phyloP scores from a whole-genome alignment of 179 eudicot species.

The Beta lomatogona region DNA sequence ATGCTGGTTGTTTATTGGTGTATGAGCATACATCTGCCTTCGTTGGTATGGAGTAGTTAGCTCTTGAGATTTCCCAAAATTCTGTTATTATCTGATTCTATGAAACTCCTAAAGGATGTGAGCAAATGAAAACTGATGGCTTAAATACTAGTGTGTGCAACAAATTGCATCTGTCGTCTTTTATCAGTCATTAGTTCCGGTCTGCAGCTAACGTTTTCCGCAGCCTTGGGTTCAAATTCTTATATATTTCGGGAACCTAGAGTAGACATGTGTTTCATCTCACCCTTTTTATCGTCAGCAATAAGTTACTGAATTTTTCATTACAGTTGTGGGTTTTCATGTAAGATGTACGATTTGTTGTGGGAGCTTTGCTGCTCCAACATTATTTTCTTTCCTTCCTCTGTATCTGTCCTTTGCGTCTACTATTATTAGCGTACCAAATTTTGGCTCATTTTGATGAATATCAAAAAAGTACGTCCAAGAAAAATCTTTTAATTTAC shows the following conservation, averaged over 20 bases:
- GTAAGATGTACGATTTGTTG: neutral
- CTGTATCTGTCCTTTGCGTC: neutral
- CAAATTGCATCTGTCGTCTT: conserved; percentile 1
- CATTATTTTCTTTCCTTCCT: neutral
- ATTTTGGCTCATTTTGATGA: neutral
- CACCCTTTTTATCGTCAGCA: neutral
- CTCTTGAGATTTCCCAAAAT: neutral
- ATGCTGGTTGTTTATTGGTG: neutral
- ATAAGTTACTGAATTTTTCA: neutral
- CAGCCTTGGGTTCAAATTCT: neutral
- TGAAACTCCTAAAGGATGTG: neutral
- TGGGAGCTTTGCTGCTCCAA: neutral
- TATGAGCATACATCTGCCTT: neutral
- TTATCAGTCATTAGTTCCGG: neutral
- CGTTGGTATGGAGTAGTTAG: neutral
- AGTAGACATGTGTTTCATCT: neutral
- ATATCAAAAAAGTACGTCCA: neutral
- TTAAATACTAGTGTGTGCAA: neutral
- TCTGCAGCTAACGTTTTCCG: neutral
- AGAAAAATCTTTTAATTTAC: neutral
- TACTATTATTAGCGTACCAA: neutral
- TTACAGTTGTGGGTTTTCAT: neutral
- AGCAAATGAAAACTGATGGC: neutral
- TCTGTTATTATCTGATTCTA: neutral
- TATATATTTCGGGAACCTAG: neutral